These are phyloP conservation scores for Salinomyces thailandicus DNA, from an alignment of 2,329 filamentous ascomycete genomes.

Conservation along the genomic window DNA sequence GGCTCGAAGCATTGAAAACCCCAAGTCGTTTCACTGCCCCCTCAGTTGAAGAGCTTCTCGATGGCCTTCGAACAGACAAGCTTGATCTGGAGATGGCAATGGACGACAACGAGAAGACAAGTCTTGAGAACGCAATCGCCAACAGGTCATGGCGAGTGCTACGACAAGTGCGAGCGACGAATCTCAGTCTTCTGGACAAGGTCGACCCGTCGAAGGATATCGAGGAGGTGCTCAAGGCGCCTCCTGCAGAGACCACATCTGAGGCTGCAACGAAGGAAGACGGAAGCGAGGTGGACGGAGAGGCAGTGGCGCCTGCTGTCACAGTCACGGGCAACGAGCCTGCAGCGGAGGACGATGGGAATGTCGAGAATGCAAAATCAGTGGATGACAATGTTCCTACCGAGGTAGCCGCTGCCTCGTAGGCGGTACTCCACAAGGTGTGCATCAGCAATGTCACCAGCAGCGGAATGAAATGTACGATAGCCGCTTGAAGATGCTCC, in stretches of 20 bases:
- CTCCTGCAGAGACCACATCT: background rate
- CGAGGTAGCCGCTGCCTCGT: background rate
- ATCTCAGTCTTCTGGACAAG: constrained; percentile 71
- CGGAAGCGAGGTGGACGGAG: background rate
- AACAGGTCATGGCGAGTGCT: constrained; percentile 88
- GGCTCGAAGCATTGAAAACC: constrained; percentile 60
- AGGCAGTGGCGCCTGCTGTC: constrained; percentile 1
- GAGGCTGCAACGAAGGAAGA: background rate
- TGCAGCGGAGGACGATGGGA: background rate
- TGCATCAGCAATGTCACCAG: background rate
- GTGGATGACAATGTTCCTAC: background rate
- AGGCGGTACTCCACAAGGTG: no score
- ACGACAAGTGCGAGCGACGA: constrained; percentile 63
- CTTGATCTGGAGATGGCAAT: constrained; percentile 78
- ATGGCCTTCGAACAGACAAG: constrained; percentile 65
- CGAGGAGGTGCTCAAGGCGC: constrained; percentile 20
- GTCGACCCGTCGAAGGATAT: constrained; percentile 72
- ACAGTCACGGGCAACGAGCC: background rate
- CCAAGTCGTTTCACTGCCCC: constrained; percentile 55
- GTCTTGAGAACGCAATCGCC: constrained; percentile 59
- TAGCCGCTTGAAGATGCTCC: no score
- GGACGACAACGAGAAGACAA: constrained; percentile 49
- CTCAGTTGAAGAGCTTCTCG: constrained; percentile 57
- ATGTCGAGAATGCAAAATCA: background rate
- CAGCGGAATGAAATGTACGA: no score